phyloP scores from a whole-genome alignment of 495 filamentous ascomycete genomes.

The Chaetomium tenue region DNA sequence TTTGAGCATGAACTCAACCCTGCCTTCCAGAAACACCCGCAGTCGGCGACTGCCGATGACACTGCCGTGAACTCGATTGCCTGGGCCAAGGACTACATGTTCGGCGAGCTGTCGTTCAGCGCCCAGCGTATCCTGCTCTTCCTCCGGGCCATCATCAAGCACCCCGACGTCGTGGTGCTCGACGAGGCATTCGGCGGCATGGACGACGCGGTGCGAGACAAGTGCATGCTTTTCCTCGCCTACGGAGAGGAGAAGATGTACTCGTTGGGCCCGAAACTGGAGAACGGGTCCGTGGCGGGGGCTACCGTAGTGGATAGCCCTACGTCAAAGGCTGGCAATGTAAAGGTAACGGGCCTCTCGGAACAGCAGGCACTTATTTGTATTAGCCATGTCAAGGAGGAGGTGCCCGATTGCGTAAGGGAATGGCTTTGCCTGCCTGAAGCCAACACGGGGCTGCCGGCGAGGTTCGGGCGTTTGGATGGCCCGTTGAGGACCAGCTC shows the following conservation, averaged over 20 bases:
- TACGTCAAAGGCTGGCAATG: constrained; percentile 36
- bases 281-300: constrained; percentile 12
- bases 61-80: constrained; percentile 38
- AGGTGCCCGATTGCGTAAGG: constrained; percentile 76
- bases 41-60: not conserved
- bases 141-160: constrained; percentile 76
- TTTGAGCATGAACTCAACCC: constrained; percentile 75
- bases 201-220: constrained; percentile 75
- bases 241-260: constrained; percentile 52
- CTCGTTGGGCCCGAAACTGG: constrained; percentile 23
- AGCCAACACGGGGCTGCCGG: constrained; percentile 53
- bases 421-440: constrained; percentile 79
- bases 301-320: constrained; percentile 44
- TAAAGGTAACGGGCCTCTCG: constrained; percentile 54
- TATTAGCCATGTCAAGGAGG: constrained; percentile 85
- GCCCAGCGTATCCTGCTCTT: constrained; percentile 84
- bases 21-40: not conserved
- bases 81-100: constrained; percentile 68
- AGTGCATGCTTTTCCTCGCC: constrained; percentile 75
- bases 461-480: constrained; percentile 56
- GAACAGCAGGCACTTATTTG: constrained; percentile 75
- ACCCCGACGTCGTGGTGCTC: constrained; percentile 83
- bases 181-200: constrained; percentile 94
- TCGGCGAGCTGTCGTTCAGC: constrained; percentile 71
- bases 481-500: constrained; percentile 55